These are phyloP conservation scores for Podaxis carcinomalis DNA, from an alignment of 768 basidiomycete genomes.

Conservation along the genomic window DNA sequence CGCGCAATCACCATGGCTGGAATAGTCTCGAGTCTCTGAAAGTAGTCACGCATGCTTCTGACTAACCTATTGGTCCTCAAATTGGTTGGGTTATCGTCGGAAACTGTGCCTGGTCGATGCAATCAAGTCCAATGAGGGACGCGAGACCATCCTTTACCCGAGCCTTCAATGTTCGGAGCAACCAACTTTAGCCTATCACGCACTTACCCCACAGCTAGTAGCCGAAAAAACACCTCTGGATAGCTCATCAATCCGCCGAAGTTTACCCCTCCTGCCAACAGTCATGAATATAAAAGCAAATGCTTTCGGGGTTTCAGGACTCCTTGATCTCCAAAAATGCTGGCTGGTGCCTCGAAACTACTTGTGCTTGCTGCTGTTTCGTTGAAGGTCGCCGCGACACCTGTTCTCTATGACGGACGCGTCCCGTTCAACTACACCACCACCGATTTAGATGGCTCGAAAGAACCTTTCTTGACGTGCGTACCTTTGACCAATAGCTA, in stretches of 20 bases:
- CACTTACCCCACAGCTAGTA: neutral
- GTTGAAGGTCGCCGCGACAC: neutral
- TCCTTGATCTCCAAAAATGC: neutral
- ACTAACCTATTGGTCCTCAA: neutral
- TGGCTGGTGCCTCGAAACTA: neutral
- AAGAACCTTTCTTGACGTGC: slow-evolving; percentile 53
- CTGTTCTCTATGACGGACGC: slow-evolving; percentile 46
- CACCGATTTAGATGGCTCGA: slow-evolving; percentile 41
- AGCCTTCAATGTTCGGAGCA: neutral
- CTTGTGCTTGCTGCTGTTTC: neutral
- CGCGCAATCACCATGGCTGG: too few species aligned
- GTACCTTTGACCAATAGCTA: slow-evolving; percentile 15
- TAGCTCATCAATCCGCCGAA: neutral
- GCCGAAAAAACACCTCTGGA: neutral
- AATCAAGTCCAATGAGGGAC: neutral
- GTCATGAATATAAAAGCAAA: neutral
- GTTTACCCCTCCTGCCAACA: neutral
- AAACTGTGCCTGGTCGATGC: neutral
- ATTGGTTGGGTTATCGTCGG: neutral
- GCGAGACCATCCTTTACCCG: neutral
- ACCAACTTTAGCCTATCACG: neutral
- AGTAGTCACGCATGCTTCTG: neutral
- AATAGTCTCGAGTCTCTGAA: too few species aligned
- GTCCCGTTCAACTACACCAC: slow-evolving; percentile 39
- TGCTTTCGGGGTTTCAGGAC: neutral